phyloP scores from a whole-genome alignment of 2,329 filamentous ascomycete species.

The Clonostachys chloroleuca region DNA sequence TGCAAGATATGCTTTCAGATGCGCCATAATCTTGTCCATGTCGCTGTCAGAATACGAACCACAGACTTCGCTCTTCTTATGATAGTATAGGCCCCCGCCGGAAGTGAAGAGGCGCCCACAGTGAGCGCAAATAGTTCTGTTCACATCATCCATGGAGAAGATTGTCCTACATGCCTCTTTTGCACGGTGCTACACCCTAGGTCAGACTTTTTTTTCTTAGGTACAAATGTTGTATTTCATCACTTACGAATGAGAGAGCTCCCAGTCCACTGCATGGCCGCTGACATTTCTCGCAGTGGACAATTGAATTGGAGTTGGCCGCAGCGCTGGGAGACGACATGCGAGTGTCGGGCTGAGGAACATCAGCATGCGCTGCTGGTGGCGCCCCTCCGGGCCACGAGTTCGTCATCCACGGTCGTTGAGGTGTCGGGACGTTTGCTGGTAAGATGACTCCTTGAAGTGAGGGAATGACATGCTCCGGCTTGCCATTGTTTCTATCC shows the following conservation, averaged over 20 bases:
- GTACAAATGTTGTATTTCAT: background rate
- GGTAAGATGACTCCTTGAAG: constrained; percentile 1
- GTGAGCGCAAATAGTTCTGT: constrained; percentile 31
- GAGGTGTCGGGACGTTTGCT: background rate
- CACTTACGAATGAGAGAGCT: constrained; percentile 23
- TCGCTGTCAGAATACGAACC: constrained; percentile 24
- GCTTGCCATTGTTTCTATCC: constrained; percentile 19
- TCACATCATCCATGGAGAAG: constrained; percentile 6
- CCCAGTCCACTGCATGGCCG: constrained; percentile 24
- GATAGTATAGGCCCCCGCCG: constrained; percentile 35
- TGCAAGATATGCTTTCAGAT: too few relatives aligned
- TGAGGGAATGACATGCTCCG: constrained; percentile 31
- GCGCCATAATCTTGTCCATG: too few relatives aligned
- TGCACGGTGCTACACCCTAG: background rate
- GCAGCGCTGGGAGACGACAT: background rate
- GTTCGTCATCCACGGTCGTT: background rate
- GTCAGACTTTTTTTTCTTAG: background rate
- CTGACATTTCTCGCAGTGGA: constrained; percentile 19
- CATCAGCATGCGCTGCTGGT: background rate
- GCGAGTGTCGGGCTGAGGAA: background rate
- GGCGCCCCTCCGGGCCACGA: background rate
- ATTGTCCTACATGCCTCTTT: too few relatives aligned
- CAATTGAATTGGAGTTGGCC: constrained; percentile 3
- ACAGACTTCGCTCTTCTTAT: constrained; percentile 38
- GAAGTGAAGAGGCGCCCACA: constrained; percentile 40